A percentile compares a stretch with the other conserved stretches of the same genome.
Conservation (phyloP, 1,284 basidiomycete species). For the Papiliotrema flavescens region DNA sequence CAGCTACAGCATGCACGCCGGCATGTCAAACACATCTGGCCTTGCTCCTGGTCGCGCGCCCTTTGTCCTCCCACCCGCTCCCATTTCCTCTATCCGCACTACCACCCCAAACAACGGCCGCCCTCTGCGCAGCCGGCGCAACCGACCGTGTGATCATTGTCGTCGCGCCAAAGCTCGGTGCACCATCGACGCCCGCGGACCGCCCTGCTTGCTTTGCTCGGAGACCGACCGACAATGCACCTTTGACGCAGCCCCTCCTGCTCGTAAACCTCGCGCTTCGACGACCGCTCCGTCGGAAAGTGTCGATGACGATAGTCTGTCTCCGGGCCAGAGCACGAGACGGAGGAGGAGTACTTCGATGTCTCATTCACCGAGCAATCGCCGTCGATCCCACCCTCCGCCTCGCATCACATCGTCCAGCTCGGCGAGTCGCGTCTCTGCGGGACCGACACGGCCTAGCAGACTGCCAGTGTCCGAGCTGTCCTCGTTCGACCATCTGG, state of each 20-base stretch:
- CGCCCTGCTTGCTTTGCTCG: slow-evolving; percentile 19
- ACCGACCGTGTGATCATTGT: slow-evolving; percentile 22
- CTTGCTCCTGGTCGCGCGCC: not conserved
- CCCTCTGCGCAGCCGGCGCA: slow-evolving; percentile 15
- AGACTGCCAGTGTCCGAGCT: slow-evolving; percentile 2
- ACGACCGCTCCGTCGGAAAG: not conserved
- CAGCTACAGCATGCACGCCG: not conserved
- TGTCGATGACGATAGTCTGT: not conserved
- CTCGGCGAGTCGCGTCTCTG: not conserved
- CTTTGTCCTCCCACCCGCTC: not conserved
- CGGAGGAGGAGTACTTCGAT: not conserved
- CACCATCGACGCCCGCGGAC: slow-evolving; percentile 12
- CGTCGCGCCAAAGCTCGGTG: slow-evolving; percentile 20
- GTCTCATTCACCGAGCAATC: not conserved
- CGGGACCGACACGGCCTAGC: not conserved
- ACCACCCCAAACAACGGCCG: slow-evolving; percentile 5
- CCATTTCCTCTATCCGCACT: not conserved
- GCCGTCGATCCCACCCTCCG: not conserved
- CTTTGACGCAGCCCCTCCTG: slow-evolving; percentile 15
- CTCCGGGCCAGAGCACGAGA: not conserved
- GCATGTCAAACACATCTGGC: not conserved
- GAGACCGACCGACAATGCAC: slow-evolving; percentile 16
- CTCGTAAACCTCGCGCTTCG: slow-evolving; percentile 7
- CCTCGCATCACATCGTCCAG: not conserved
- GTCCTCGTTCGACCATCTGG: slow-evolving; percentile 17